Base-by-base conservation (phyloP, 2,329 filamentous ascomycete genomes). In the Akanthomyces dipterigenus region DNA sequence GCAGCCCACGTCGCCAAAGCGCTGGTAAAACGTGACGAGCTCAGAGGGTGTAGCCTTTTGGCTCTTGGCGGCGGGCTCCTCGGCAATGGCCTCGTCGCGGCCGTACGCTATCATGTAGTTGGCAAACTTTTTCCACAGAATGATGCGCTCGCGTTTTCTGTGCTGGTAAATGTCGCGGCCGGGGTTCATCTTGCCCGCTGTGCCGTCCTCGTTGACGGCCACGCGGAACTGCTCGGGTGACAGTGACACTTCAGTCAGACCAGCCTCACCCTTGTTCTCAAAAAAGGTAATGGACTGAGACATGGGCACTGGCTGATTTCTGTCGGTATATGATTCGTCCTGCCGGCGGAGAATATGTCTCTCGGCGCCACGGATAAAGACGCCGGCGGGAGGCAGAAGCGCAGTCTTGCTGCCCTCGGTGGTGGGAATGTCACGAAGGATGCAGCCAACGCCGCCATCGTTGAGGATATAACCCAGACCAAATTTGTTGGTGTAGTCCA, bases 401-500 rank as follows among this genome's bases (percentile, higher is more conserved):
- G 81, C 80, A 1, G 74, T 76, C 64, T 78, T 79, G 63, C 75
- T 75, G 31, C 80, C 81, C 55, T 81, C 77, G 1, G 77, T 77
- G 1, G 79, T 80, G 14, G 81, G 80, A 58, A 86, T 82, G 62
- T 82, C 82, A 26, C 80, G 78, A 55, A 86, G 76, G 54, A 88
- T 84, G 65, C 88, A 92, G 18, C 90, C 90, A 22, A 93, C 87
- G 64, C 87, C 91, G 34, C 90, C 90, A 65, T 93, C 89, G 64
- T 90, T 90, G 59, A 95, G 78, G 62, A 93, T 91, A 69, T 93
- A 95, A 40, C 90, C 90, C 18, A 95, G 81, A 14, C 90, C 90
- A 71, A 92, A 91, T 71, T 92, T 92, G 73, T 92, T 91, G 63
- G 89, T 91, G 72, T 95, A 95, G 71, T 95, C 90, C 7, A 95